Evolutionary conservation across 306 rosid species (phyloP).

Genomic region (Acacia crassicarpa): DNA sequence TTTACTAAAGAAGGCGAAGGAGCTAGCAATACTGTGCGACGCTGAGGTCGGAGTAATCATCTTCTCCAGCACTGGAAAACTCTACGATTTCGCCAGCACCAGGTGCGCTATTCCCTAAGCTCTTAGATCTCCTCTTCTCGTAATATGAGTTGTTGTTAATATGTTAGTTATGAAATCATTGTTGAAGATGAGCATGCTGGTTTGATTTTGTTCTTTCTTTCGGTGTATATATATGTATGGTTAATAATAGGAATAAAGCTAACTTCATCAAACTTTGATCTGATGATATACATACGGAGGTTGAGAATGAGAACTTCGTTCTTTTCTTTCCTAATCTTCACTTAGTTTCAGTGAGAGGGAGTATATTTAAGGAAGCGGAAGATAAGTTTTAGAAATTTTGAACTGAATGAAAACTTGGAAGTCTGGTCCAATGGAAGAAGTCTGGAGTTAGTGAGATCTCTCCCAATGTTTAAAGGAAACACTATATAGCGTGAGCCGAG

Average conservation of each 20-base stretch:
- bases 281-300: background rate
- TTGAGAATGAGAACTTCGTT: background rate
- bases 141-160: conserved; percentile 7
- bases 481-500: background rate
- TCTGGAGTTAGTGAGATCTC: background rate
- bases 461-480: background rate
- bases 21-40: conserved; percentile 85
- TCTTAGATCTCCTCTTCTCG: conserved; percentile 24
- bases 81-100: conserved; percentile 79
- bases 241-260: background rate
- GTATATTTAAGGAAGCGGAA: background rate
- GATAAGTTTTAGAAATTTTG: background rate
- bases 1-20: conserved; percentile 89
- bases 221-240: background rate
- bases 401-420: background rate
- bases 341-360: background rate
- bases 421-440: background rate
- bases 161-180: background rate
- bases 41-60: conserved; percentile 89
- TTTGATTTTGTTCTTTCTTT: background rate
- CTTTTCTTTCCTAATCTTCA: background rate
- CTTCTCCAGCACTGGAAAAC: conserved; percentile 91
- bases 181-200: background rate
- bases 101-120: conserved; percentile 41
- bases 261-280: background rate